Evolutionary conservation across 306 rosid species (phyloP).

Genomic region (Morella rubra): DNA sequence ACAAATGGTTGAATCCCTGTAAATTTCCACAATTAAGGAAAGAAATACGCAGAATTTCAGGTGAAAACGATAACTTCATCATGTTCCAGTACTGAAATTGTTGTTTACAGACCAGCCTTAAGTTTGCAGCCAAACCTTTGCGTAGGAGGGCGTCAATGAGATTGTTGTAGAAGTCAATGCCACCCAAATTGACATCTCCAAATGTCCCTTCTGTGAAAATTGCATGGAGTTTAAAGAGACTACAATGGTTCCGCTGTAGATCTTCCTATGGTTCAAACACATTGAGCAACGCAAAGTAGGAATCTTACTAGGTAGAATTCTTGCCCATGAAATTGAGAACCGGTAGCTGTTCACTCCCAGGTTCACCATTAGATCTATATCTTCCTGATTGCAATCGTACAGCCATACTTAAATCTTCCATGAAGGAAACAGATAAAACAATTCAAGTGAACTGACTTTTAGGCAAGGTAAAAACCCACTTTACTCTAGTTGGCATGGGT

Average conservation of each 20-base stretch:
- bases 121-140: conserved; percentile 36
- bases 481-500: too few relatives aligned
- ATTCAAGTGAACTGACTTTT: too few relatives aligned
- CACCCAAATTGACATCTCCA: conserved; percentile 57
- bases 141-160: conserved; percentile 43
- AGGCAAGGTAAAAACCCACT: too few relatives aligned
- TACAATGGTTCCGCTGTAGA: too few relatives aligned
- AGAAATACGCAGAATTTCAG: too few relatives aligned
- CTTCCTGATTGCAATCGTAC: conserved; percentile 43
- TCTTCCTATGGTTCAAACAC: too few relatives aligned
- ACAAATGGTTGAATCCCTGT: conserved; percentile 69
- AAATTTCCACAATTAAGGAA: too few relatives aligned
- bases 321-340: conserved; percentile 79
- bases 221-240: not conserved
- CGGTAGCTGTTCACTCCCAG: conserved; percentile 69
- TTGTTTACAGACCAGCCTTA: too few relatives aligned
- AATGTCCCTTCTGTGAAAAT: conserved; percentile 54
- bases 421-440: not conserved
- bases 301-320: conserved; percentile 60
- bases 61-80: too few relatives aligned
- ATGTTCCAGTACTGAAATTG: too few relatives aligned
- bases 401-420: too few relatives aligned
- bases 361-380: conserved; percentile 47
- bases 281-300: not conserved
- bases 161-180: conserved; percentile 45